Evolutionary conservation across 208 protist species (phyloP), one percentile per base, ranked within the genome.

Genomic region (Acanthamoeba castellanii): DNA sequence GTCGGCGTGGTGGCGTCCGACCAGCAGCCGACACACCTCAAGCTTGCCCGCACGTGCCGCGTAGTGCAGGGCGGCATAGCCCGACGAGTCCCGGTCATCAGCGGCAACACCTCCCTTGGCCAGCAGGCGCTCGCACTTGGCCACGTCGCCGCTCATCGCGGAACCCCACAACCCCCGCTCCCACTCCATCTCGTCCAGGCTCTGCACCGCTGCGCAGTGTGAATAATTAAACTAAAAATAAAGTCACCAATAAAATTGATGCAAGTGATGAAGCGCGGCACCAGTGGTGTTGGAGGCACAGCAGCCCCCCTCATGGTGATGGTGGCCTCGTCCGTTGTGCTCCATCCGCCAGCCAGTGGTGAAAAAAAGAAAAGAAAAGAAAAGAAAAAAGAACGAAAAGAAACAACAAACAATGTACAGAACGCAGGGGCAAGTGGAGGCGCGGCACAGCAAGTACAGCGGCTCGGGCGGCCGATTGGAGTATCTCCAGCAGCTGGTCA

Each of bases 401-500:
- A 8, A 42, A 32, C 22, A 84, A 42, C 13, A 52, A 32, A 84
- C 5, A 8, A 94, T 94, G 92, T 94, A 76, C 25, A 3, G 47
- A 14, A 88, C 92, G 8, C 50, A 30, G 34, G 92, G 52, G 52
- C 68, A 82, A 52, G 52, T 94, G 74, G 7, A 37, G n/a, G 9
- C 27, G 30, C 45, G 74, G 55, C 37, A 57, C 20, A n/a, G 70
- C 47, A 82, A 76, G 57, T 70, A 52, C 57, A 32, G 64, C 64
- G 5, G 27, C n/a, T 6, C 50, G 42, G 9, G 9, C 30, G 52
- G 37, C 16, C 59, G 94, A 27, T 89, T 94, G 52, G 88, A 94
- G 37, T 95, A 95, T 34, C 87, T 95, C 14, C 82, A 94, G 89
- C 70, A 72, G 52, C 68, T 95, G 3, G 94, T 95, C 14, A 94